Evolutionary conservation across 2,329 filamentous ascomycete species (phyloP), one percentile per base, ranked within the genome.

Genomic region (Thermoascus crustaceus): DNA sequence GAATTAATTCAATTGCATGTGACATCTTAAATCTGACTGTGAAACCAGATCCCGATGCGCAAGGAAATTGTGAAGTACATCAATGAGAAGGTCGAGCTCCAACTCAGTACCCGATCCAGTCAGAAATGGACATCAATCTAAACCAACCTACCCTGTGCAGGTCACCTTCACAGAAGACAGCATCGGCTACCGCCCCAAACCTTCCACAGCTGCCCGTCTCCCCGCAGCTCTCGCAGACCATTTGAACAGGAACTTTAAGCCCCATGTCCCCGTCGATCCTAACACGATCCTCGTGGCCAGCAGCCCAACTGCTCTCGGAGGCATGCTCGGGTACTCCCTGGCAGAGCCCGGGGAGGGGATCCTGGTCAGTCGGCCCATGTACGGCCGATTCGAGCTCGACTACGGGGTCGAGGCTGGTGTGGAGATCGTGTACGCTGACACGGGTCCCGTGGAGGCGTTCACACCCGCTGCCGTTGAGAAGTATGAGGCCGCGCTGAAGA

Each of bases 361-460:
- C 13, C 44, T 75, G 7, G 49, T 70, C 2, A 60, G 54, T 19
- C 52, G 62, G 9, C 69, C 71, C 0, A 56, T 64, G 5, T 75
- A 74, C 38, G 63, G 64, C 11, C 57, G 64, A 10, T 74, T 74
- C 35, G 57, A 65, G 14, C 49, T 63, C 1, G 71, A 75, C 44
- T 67, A 73, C 29, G 62, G 63, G 0, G 59, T 63, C 11, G 62
- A 66, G 33, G 61, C 68, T 0, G 57, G 52, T 1, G 47, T 66
- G 4, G 44, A 60, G 34, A 53, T 61, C 13, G 52, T 67, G 1
- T 65, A 61, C 38, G 57, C 61, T 1, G 44, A 61, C 14, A 66
- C 62, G 16, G 40, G 49, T 4, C 40, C 40, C 2, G 46, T 55
- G 2, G 63, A 70, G 39, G 57, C 55, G 4, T 69, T 70, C 39